Evolutionary conservation across 208 protist genomes (phyloP), one percentile per base, ranked within the genome.

Genomic region (Trypanosoma melophagium): DNA sequence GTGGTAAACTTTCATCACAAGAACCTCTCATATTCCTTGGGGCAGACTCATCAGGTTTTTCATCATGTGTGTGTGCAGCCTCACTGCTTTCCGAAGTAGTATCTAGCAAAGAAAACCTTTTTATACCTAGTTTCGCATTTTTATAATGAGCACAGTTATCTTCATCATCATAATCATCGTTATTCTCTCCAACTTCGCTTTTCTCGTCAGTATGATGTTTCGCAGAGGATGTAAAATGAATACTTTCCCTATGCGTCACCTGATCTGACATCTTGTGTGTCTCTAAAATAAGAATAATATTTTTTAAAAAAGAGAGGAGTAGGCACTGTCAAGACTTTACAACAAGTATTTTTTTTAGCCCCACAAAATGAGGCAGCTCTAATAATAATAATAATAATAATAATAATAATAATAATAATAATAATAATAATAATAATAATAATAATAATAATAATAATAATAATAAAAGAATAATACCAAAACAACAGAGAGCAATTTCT

Each of bases 61-160:
- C 57, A 24, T 22, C 25, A 17, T 55, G 31, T 16, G 58, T 31
- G 21, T 59, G 44, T 42, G 9, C 47, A 41, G 57, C 58, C 44
- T 24, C 52, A 56, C 38, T 65, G 41, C 31, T 51, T 16, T 24
- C 35, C 19, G 55, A 55, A 14, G 3, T 24, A 35, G 65, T 56
- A n/a, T 70, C 65, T n/a, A 71, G 3, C 1, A 44, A n/a, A 56
- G 38, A 56, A 58, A 64, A 65, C 25, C 38, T 50, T 7, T 59
- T 64, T 38, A 65, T 59, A 13, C 0, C 31, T 42, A 50, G 9
- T 24, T 28, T 19, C 31, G 31, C 9, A 12, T 52, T 35, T 56
- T 38, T 0, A n/a, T 35, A 17, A 14, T 9, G 0, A 40, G 40
- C 21, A 40, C 25, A 5, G 40, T 66, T 25, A 49, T 66, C 28